Evolutionary conservation across 2,329 filamentous ascomycete genomes (phyloP), one percentile per base, ranked within the genome.

Genomic region (Microdochium nivale): DNA sequence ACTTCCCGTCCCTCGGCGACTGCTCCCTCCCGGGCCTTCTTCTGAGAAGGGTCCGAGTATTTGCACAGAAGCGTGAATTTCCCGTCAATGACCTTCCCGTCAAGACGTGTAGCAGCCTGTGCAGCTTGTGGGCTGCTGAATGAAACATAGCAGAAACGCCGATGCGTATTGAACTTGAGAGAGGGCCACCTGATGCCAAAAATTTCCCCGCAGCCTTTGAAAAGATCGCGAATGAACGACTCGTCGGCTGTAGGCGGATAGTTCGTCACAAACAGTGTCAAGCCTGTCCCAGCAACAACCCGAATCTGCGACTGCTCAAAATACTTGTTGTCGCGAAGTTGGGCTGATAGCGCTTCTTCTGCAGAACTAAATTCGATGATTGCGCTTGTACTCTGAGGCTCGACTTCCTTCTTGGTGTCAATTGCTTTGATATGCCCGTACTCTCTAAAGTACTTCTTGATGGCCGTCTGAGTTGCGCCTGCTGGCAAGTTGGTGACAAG

Each of bases 121-220:
- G 90, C 88, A 50, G 81, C 79, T n/a, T 77, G 76, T 2, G 78
- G 69, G 30, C 83, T 81, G 48, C 83, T 78, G 65, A 96, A 96
- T n/a, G 95, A 89, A 7, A 96, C 78, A 67, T 99, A 99, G 72
- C 91, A 96, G 71, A 99, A 99, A 24, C 94, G 86, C 30, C 94
- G 88, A 59, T 88, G 85, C 1, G 86, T 85, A 62, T 96, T 92
- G 67, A 80, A 90, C 65, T 95, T 95, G 49, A 99, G 79, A 52
- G 90, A 96, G 2, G 94, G 94, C 70, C 94, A 94, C 23, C 94
- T 86, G 50, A 97, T 79, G 61, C 86, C 88, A 51, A 95, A 76
- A 51, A 99, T 84, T 44, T 92, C 83, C 44, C 94, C 94, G 61
- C 85, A 92, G 53, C 81, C 75, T 54, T 78, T 76, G 68, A 92